These are phyloP conservation scores for Fusarium chuoi DNA, from an alignment of 2,329 filamentous ascomycete species.

Conservation along the genomic window DNA sequence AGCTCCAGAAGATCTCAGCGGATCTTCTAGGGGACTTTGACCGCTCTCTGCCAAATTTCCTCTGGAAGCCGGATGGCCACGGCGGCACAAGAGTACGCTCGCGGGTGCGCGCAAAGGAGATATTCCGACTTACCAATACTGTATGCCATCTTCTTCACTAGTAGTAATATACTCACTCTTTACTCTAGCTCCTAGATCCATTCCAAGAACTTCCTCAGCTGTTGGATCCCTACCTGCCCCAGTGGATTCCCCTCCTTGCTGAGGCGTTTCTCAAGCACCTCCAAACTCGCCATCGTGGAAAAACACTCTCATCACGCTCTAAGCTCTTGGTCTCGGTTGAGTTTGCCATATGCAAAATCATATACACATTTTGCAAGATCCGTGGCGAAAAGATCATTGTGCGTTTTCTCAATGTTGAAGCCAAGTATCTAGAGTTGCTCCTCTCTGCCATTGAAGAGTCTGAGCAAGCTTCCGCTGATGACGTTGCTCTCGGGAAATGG, in stretches of 20 bases:
- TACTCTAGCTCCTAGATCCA: slow-evolving; percentile 72
- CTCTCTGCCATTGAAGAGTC: slow-evolving; percentile 77
- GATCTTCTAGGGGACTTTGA: slow-evolving; percentile 70
- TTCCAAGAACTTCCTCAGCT: slow-evolving; percentile 97
- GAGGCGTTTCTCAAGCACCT: slow-evolving; percentile 79
- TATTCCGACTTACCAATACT: slow-evolving; percentile 57
- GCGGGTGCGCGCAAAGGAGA: slow-evolving; percentile 62
- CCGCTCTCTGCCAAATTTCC: slow-evolving; percentile 60
- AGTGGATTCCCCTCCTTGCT: slow-evolving; percentile 78
- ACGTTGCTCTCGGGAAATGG: slow-evolving; percentile 53
- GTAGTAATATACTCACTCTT: background rate
- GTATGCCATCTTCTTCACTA: slow-evolving; percentile 46
- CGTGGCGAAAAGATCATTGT: slow-evolving; percentile 92
- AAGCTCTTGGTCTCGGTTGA: slow-evolving; percentile 66
- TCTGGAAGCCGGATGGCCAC: slow-evolving; percentile 62
- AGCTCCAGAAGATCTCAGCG: slow-evolving; percentile 68
- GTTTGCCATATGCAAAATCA: slow-evolving; percentile 77
- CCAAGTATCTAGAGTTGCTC: slow-evolving; percentile 83
- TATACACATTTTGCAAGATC: slow-evolving; percentile 95
- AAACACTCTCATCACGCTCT: slow-evolving; percentile 45
- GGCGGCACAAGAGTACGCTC: slow-evolving; percentile 56
- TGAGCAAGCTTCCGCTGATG: slow-evolving; percentile 47
- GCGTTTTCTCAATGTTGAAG: slow-evolving; percentile 90
- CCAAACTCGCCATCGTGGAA: slow-evolving; percentile 56
- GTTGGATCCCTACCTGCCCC: slow-evolving; percentile 83